A percentile compares a stretch with the other conserved stretches of the same genome.
phyloP scores from a whole-genome alignment of 768 basidiomycete species.

The Rhizopogon vinicolor region DNA sequence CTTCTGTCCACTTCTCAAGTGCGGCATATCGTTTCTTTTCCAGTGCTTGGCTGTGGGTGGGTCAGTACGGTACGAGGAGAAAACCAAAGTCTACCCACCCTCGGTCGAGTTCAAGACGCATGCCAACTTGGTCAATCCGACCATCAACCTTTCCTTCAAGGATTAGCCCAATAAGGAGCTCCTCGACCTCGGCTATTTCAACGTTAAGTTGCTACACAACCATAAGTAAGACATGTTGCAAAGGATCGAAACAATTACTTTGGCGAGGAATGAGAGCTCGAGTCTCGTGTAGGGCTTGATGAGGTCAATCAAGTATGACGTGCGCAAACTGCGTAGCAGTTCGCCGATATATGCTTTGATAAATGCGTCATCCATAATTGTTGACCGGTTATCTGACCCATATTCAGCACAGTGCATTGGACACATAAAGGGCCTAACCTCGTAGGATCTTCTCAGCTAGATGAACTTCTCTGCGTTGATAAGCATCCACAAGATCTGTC shows the following conservation, averaged over 20 bases:
- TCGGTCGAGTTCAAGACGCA: conserved; percentile 85
- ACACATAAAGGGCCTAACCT: conserved; percentile 40
- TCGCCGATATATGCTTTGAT: conserved; percentile 96
- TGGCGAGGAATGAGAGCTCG: conserved; percentile 89
- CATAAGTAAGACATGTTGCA: not conserved
- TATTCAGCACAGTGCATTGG: conserved; percentile 1
- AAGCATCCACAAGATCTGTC: conserved; percentile 96
- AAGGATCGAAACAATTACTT: conserved; percentile 43
- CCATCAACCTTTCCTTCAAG: conserved; percentile 97
- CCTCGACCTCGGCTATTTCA: conserved; percentile 87
- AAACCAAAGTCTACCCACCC: conserved; percentile 47
- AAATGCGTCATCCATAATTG: conserved; percentile 95
- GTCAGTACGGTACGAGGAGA: conserved; percentile 3
- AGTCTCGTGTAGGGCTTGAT: conserved; percentile 97
- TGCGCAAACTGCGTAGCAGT: conserved; percentile 87
- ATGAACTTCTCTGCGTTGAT: conserved; percentile 94
- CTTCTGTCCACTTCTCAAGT: conserved; percentile 76
- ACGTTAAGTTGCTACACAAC: conserved; percentile 85
- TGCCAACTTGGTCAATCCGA: conserved; percentile 93
- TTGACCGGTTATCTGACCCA: conserved; percentile 77
- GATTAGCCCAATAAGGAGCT: conserved; percentile 88
- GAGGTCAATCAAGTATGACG: conserved; percentile 95
- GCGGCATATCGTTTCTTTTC: conserved; percentile 85
- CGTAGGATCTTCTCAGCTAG: conserved; percentile 94
- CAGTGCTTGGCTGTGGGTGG: conserved; percentile 66